phyloP scores from a whole-genome alignment of 768 basidiomycete genomes.

The Panus rudis region DNA sequence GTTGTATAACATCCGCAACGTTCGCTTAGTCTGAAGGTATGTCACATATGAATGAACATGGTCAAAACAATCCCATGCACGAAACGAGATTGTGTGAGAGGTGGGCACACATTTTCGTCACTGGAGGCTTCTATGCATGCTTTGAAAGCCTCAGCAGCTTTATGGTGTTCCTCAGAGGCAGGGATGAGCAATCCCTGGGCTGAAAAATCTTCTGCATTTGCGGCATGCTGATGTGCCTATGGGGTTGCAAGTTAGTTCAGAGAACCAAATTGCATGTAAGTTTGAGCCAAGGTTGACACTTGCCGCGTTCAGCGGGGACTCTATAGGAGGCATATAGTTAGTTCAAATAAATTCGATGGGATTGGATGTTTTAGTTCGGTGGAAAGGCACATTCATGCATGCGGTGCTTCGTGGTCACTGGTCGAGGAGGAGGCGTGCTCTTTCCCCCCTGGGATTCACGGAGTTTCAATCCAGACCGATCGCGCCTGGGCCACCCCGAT shows the following conservation, averaged over 20 bases:
- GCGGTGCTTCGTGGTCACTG: too few species aligned
- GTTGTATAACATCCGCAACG: constrained; percentile 65
- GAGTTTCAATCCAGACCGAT: too few species aligned
- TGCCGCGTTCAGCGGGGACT: constrained; percentile 21
- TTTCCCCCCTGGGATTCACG: too few species aligned
- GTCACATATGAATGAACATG: neutral
- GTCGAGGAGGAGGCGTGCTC: too few species aligned
- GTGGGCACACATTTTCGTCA: constrained; percentile 57
- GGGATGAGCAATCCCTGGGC: constrained; percentile 62
- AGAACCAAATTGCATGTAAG: constrained; percentile 5
- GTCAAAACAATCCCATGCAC: neutral
- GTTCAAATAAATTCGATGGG: neutral
- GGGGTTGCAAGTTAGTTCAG: neutral
- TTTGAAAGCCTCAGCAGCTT: constrained; percentile 70
- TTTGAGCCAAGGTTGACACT: neutral
- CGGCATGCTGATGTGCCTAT: constrained; percentile 78
- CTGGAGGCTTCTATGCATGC: constrained; percentile 66
- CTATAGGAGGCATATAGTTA: constrained; percentile 15
- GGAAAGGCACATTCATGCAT: too few species aligned
- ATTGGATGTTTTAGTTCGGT: too few species aligned
- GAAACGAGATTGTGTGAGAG: constrained; percentile 1
- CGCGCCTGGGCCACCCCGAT: too few species aligned
- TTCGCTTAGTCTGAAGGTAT: constrained; percentile 59
- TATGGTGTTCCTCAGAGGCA: constrained; percentile 66
- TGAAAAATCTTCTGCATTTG: constrained; percentile 69